Evolutionary conservation across 139 green algal species (phyloP).

Genomic region (Tetradesmus lagerheimii): DNA sequence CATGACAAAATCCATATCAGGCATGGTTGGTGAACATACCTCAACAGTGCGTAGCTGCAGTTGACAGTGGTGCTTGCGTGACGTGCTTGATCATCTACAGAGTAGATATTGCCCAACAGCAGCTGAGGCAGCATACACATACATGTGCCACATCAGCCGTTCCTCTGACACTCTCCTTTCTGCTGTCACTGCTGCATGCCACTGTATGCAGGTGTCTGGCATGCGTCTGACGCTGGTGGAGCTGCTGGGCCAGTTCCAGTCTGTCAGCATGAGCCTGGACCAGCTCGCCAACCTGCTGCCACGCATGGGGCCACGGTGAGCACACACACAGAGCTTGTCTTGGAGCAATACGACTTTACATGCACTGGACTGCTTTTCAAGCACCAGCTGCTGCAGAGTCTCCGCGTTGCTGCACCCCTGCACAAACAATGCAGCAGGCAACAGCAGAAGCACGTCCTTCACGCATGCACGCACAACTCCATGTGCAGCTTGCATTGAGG

Average conservation of each 20-base stretch:
- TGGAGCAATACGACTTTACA: too few species aligned
- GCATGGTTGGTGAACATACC: too few species aligned
- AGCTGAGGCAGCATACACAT: neutral
- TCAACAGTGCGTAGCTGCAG: neutral
- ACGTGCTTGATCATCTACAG: too few species aligned
- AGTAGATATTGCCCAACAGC: neutral
- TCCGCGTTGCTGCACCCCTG: too few species aligned
- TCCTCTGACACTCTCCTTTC: neutral
- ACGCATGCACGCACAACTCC: too few species aligned
- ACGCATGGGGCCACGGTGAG: constrained; percentile 19
- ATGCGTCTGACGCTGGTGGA: constrained; percentile 32
- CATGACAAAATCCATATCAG: too few species aligned
- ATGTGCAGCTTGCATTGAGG: too few species aligned
- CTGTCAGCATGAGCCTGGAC: neutral
- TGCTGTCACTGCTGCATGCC: constrained; percentile 18
- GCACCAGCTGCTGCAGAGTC: too few species aligned
- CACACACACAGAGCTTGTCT: neutral
- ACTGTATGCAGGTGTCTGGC: neutral
- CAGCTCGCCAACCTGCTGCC: constrained; percentile 35
- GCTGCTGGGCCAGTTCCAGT: constrained; percentile 35
- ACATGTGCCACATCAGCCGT: neutral
- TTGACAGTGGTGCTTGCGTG: neutral
- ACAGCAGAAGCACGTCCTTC: too few species aligned
- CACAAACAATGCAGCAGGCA: too few species aligned
- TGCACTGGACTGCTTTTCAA: too few species aligned